Conservation (phyloP, 768 basidiomycete species). For the Russula earlei region DNA sequence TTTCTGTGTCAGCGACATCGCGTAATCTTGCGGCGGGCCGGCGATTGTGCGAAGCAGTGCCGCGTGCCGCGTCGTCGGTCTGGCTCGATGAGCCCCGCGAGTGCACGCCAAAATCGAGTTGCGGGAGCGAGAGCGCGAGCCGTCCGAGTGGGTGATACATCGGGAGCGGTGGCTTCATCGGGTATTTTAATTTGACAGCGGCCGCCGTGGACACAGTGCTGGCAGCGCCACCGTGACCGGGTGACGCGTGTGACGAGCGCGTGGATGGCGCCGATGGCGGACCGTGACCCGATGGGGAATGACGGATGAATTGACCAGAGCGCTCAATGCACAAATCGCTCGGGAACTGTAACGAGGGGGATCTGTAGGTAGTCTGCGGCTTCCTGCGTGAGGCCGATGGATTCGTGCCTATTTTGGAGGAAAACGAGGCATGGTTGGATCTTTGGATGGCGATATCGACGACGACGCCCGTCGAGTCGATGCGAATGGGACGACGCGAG, state of each 20-base stretch:
- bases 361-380: conserved; percentile 18
- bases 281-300: conserved; percentile 6
- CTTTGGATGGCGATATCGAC: conserved; percentile 14
- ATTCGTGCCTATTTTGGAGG: conserved; percentile 11
- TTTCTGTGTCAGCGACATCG: conserved; percentile 13
- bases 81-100: not conserved
- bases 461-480: conserved; percentile 15
- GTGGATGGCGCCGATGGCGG: not conserved
- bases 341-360: conserved; percentile 16
- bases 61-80: conserved; percentile 7
- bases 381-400: conserved; percentile 15
- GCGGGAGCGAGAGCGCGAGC: conserved; percentile 18
- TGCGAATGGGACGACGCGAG: conserved; percentile 19
- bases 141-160: conserved; percentile 20
- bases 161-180: conserved; percentile 15
- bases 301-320: conserved; percentile 10
- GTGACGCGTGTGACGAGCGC: conserved; percentile 8
- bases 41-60: conserved; percentile 10
- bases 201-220: not conserved
- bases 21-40: conserved; percentile 17
- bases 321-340: conserved; percentile 17
- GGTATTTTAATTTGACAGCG: conserved; percentile 8
- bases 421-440: conserved; percentile 1
- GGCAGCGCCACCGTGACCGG: not conserved
- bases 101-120: conserved; percentile 13